phyloP scores from a whole-genome alignment of 2,329 filamentous ascomycete species.

The Thielaviopsis punctulata region DNA sequence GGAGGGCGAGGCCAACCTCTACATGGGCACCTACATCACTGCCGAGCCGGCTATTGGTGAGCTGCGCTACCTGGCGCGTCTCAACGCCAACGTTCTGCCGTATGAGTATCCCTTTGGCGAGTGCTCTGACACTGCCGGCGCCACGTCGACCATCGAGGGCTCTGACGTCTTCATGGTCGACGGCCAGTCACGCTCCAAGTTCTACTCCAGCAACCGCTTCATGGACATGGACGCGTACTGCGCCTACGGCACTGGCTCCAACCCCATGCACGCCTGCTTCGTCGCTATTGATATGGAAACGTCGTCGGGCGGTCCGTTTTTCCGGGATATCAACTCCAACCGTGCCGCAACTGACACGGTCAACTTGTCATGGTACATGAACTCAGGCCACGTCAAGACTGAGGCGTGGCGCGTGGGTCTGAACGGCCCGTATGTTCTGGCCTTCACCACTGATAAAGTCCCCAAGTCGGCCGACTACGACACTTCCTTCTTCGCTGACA shows the following conservation, averaged over 20 bases:
- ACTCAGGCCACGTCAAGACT: conserved; percentile 45
- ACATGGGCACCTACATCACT: conserved; percentile 45
- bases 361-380: conserved; percentile 52
- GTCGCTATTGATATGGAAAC: conserved; percentile 39
- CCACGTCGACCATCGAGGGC: conserved; percentile 36
- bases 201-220: conserved; percentile 52
- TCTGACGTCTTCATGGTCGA: conserved; percentile 41
- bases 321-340: conserved; percentile 48
- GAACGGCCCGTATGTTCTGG: conserved; percentile 47
- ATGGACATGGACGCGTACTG: conserved; percentile 51
- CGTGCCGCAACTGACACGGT: conserved; percentile 36
- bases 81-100: conserved; percentile 32
- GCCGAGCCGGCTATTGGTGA: conserved; percentile 39
- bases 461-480: conserved; percentile 32
- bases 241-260: conserved; percentile 30
- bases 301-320: conserved; percentile 49
- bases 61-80: conserved; percentile 45
- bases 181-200: conserved; percentile 50
- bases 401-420: conserved; percentile 44
- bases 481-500: conserved; percentile 40
- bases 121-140: conserved; percentile 37
- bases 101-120: conserved; percentile 35
- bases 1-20: conserved; percentile 41
- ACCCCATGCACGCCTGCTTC: conserved; percentile 41
- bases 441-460: conserved; percentile 40